Evolutionary conservation across 768 basidiomycete genomes (phyloP), one percentile per base, ranked within the genome.

Genomic region (Chalciporus pseudorubinellus): DNA sequence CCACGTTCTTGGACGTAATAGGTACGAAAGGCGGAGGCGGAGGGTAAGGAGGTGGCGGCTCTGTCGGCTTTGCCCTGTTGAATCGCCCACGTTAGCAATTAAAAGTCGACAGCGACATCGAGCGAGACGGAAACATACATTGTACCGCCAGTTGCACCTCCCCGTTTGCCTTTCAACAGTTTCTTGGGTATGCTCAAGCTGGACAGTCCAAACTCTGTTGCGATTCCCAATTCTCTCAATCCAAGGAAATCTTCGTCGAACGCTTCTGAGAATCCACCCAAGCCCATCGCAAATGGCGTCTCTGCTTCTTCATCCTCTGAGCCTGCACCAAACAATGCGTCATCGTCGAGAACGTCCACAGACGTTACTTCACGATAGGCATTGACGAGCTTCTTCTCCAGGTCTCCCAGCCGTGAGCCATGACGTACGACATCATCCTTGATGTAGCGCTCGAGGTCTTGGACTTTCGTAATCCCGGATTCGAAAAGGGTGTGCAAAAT

Each of bases 201-300:
- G 14, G 85, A 79, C 53, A 95, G 72, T 13, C 90, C 91, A 44
- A 89, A 77, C 62, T 97, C 95, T 39, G 79, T 80, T 19, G 92
- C 93, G 45, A 97, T 91, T 26, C 94, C 95, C 39, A 93, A 72
- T 62, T 89, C 92, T 44, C 83, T 80, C 22, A 98, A 76, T 11
- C 95, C 95, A 12, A 98, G 79, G 71, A 95, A 95, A 67, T 98
- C 95, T 60, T 94, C 93, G 28, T 93, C 94, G 14, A 95, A 78
- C 14, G 84, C 77, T 45, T 92, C 90, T 0, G 91, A 86, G 66
- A 95, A 93, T 61, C 90, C 87, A n/a, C 65, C 65, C 57, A 68
- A 20, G 46, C 93, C 93, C 87, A 84, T 82, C 18, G 83, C 77
- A 42, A 90, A 77, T 39, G 81, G 80, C 34, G 83, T 76, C 16